Conservation (phyloP, 1,284 basidiomycete species). For the Papiliotrema terrestris region DNA sequence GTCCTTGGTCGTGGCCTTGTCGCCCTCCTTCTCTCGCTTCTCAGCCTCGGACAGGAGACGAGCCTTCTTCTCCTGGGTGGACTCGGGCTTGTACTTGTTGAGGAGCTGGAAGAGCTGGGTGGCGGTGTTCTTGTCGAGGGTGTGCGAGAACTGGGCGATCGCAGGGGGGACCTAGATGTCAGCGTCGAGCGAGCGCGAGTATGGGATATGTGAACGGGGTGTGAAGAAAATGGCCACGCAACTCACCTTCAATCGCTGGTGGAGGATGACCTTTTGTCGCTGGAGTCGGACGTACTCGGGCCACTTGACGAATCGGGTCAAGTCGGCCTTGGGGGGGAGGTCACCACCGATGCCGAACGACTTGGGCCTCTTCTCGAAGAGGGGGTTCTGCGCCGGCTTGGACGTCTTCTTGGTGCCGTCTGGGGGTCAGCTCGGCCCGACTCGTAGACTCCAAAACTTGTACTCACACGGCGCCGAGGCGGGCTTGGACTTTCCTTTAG, state of each 20-base stretch:
- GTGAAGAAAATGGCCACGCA: too few species aligned
- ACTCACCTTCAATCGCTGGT: slow-evolving; percentile 85
- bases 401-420: slow-evolving; percentile 71
- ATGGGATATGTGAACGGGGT: too few species aligned
- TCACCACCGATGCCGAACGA: slow-evolving; percentile 98
- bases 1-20: slow-evolving; percentile 55
- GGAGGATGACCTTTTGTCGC: slow-evolving; percentile 96
- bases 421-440: slow-evolving; percentile 23
- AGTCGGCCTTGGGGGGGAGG: slow-evolving; percentile 83
- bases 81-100: slow-evolving; percentile 72
- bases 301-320: slow-evolving; percentile 99
- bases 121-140: slow-evolving; percentile 99
- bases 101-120: slow-evolving; percentile 96
- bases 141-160: slow-evolving; percentile 96
- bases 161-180: slow-evolving; percentile 75
- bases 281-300: slow-evolving; percentile 98
- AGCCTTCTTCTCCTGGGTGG: slow-evolving; percentile 96
- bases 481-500: slow-evolving; percentile 50
- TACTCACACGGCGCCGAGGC: slow-evolving; percentile 48
- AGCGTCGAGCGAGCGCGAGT: too few species aligned
- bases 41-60: slow-evolving; percentile 80
- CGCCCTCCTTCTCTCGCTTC: slow-evolving; percentile 56
- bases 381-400: slow-evolving; percentile 82
- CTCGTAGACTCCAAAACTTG: background rate
- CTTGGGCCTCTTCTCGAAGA: slow-evolving; percentile 85